Base-by-base conservation (phyloP, 2,329 filamentous ascomycete genomes). In the Fusarium sp. region DNA sequence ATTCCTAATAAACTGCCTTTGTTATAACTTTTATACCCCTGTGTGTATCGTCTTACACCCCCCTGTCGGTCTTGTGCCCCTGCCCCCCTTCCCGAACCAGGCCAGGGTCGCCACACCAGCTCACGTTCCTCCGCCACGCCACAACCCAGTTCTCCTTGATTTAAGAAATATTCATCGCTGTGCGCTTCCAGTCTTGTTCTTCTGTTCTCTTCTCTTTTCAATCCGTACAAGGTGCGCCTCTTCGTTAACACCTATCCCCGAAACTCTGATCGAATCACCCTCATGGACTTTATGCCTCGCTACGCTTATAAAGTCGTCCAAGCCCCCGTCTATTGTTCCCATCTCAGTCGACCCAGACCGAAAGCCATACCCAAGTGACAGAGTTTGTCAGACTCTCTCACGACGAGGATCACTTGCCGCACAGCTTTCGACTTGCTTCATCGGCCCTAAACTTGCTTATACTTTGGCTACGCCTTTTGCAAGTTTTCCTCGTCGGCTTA, bases 261-360 rank as follows among this genome's bases (percentile, higher is more conserved):
- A 58, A 59, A 38, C 51, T 51, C 38, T 55, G 31, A 35, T 64
- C 29, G 33, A 62, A 71, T 62, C 72, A 66, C 66, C 59, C 76
- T 62, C 64, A 79, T 78, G 77, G 75, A 78, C 71, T 77, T 77
- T 76, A 75, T 75, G 71, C 58, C 65, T 69, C 64, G 63, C 67
- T 69, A 77, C 71, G 61, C 66, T 61, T 75, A 71, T 51, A 72
- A 74, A 76, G 62, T 53, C 42, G 66, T 64, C 69, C 53, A 64
- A 73, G 55, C 67, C 62, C 63, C 71, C 61, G 46, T 64, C 71
- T 73, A 73, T 66, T 66, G 71, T 53, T 61, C 62, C 62, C 46
- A 66, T 70, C 73, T 70, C 62, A 69, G 65, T 76, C 72, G 72
- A 67, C 42, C 71, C 58, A 74, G 69, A 71, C 59, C 67, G 31